These are phyloP conservation scores for Fusarium tanahbumbuense DNA, from an alignment of 2,329 filamentous ascomycete genomes.

Conservation along the genomic window DNA sequence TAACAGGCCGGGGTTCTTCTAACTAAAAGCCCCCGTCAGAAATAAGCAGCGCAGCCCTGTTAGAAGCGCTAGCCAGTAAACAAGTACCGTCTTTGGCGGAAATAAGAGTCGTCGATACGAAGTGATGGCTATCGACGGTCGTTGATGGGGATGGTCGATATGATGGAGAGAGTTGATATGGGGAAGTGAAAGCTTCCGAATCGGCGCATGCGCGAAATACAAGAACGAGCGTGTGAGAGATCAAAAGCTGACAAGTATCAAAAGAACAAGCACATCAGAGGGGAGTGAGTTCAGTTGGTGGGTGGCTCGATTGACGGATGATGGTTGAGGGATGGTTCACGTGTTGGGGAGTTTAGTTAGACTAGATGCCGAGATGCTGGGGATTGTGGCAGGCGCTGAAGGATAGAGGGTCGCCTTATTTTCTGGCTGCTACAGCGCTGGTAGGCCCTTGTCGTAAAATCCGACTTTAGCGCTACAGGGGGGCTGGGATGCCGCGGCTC, in stretches of 20 bases:
- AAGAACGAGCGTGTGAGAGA: slow-evolving; percentile 9
- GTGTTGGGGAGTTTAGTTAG: slow-evolving; percentile 45
- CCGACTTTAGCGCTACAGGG: slow-evolving; percentile 17
- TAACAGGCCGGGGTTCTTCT: slow-evolving; percentile 22
- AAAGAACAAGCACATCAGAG: slow-evolving; percentile 13
- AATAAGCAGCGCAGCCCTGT: slow-evolving; percentile 37
- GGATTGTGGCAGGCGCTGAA: slow-evolving; percentile 17
- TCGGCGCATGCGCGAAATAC: slow-evolving; percentile 22
- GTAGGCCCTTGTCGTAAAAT: slow-evolving; percentile 9
- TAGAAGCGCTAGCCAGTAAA: slow-evolving; percentile 16
- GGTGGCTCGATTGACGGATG: slow-evolving; percentile 41
- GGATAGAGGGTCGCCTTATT: slow-evolving; percentile 4
- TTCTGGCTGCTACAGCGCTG: slow-evolving; percentile 16
- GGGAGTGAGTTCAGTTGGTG: slow-evolving; percentile 29
- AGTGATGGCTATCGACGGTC: slow-evolving; percentile 23
- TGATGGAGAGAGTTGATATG: not conserved
- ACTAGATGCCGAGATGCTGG: slow-evolving; percentile 43
- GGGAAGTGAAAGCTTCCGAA: slow-evolving; percentile 9
- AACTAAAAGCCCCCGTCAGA: slow-evolving; percentile 23
- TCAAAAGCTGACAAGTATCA: slow-evolving; percentile 6
- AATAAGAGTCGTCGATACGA: not conserved
- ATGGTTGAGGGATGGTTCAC: slow-evolving; percentile 47
- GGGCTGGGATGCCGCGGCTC: slow-evolving; percentile 32
- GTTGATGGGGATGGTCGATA: not conserved
- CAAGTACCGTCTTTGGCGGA: slow-evolving; percentile 10